Base-by-base conservation (phyloP, 2,329 filamentous ascomycete species). In the Erysiphe pulchra region DNA sequence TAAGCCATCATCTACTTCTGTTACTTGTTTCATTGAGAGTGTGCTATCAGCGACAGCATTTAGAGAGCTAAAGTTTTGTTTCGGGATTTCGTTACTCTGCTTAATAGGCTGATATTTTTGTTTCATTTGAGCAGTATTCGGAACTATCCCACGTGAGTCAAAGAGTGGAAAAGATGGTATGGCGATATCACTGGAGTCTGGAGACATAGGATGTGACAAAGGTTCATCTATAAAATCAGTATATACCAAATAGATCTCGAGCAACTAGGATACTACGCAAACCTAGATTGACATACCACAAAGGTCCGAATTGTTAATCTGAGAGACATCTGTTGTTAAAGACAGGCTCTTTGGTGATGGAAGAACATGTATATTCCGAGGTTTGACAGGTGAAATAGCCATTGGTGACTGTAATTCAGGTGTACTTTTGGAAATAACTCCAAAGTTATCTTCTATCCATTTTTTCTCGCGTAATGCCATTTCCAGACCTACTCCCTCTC, bases 381-480 rank as follows among this genome's bases (percentile, higher is more conserved):
- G 18, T 40, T 67, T 63, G 2, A 73, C 77, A 46, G 73, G 77
- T 24, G 69, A 63, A 1, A 69, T 68, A 6, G 62, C 61, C 44
- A 62, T 56, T 51, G 47, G 52, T 51, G 57, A 57, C 32, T 59
- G 56, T 49, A 60, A 53, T 8, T 60, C 57, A 17, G 50, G 48
- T 9, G 52, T 34, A 17, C 49, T 33, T 45, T 46, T 52, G 43
- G 53, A 42, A 1, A 52, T 49, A 47, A 59, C 53, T 1, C 57
- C 56, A 59, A 92, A 93, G 53, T 85, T 82, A 42, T 76, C 67
- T 55, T 83, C 72, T 45, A 93, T 85, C 84, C 84, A 92, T 53
- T 80, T 71, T 57, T 77, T 81, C 60, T 93, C 85, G 47, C 83
- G 74, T 43, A 82, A 59, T 0, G 79, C 83, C 79, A 92, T 92